Base-by-base conservation (phyloP, 208 protist species). In the Trypanosoma mega region DNA sequence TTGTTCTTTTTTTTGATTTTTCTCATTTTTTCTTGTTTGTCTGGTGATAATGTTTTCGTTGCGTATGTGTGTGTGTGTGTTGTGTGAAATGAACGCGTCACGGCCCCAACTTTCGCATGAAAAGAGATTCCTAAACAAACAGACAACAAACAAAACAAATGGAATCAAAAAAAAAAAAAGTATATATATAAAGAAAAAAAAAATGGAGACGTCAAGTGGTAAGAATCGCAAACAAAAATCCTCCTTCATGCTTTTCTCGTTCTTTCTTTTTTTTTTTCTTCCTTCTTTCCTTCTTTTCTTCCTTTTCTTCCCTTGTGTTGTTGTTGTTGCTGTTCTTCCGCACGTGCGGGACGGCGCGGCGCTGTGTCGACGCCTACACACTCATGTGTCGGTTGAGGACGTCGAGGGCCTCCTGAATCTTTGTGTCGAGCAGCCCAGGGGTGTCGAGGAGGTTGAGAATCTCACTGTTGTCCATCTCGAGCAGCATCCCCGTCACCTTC, bases 401-500 rank as follows among this genome's bases (percentile, higher is more conserved):
- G 21, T 91, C 78, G 48, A 97, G 60, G 20, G 98, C 98, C 86
- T 99, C 98, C 8, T 87, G 75, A 55, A 99, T 96, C 95, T 99
- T 99, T 60, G 78, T 78, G 57, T 83, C 62, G 56, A 99, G 87
- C 45, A 96, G 63, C 20, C 83, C 68, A 34, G 78, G 80, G 48
- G 71, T 92, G 64, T 99, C 97, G 50, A 99, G 82, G 61, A 99
- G 92, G 69, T 91, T 77, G 26, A 99, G 76, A 71, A 99, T 92
- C 63, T 98, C 97, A 50, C 66, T 59, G 74, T 92, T 96, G 66
- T 99, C 95, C 85, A 99, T 98, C 79, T 99, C 98, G 24, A 99
- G 86, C 9, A 99, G 82, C 98, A 99, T 99, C 78, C 98, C 98
- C 39, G 98, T 99, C 81, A 99, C 98, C 92, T 99, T 99, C 63